Percentiles rank a stretch among this genome's conserved stretches.
phyloP scores from a whole-genome alignment of 164 flowering plant species.

The Aristolochia californica region DNA sequence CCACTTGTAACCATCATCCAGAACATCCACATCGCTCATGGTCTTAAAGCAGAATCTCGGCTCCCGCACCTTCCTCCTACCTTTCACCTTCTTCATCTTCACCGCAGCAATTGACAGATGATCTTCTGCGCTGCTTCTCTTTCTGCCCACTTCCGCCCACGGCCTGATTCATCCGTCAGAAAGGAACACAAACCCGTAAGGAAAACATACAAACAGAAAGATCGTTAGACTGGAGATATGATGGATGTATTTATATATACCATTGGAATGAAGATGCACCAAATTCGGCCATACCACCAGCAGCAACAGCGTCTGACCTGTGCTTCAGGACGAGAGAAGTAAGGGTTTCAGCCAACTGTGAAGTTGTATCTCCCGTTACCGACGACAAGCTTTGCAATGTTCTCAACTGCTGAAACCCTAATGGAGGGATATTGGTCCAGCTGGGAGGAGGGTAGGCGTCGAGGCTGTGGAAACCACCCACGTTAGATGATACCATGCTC shows the following conservation, averaged over 20 bases:
- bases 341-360: not conserved
- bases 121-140: slow-evolving; percentile 15
- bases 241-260: too few relatives aligned
- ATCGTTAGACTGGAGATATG: too few relatives aligned
- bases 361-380: not conserved
- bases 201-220: too few relatives aligned
- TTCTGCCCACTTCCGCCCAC: slow-evolving; percentile 11
- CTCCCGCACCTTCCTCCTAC: slow-evolving; percentile 74
- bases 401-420: slow-evolving; percentile 20
- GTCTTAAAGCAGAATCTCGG: slow-evolving; percentile 95
- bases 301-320: not conserved
- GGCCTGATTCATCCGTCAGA: too few relatives aligned
- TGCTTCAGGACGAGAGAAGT: not conserved
- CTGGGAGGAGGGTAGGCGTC: slow-evolving; percentile 4
- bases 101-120: slow-evolving; percentile 38
- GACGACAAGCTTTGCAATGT: slow-evolving; percentile 10
- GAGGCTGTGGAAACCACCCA: too few relatives aligned
- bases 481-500: too few relatives aligned
- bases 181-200: too few relatives aligned
- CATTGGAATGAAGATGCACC: not conserved
- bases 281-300: not conserved
- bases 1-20: slow-evolving; percentile 93
- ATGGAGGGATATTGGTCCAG: slow-evolving; percentile 7
- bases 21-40: slow-evolving; percentile 75
- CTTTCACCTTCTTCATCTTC: slow-evolving; percentile 78